Conservation (phyloP, 2,329 filamentous ascomycete genomes). For the Colletotrichum caudatum region DNA sequence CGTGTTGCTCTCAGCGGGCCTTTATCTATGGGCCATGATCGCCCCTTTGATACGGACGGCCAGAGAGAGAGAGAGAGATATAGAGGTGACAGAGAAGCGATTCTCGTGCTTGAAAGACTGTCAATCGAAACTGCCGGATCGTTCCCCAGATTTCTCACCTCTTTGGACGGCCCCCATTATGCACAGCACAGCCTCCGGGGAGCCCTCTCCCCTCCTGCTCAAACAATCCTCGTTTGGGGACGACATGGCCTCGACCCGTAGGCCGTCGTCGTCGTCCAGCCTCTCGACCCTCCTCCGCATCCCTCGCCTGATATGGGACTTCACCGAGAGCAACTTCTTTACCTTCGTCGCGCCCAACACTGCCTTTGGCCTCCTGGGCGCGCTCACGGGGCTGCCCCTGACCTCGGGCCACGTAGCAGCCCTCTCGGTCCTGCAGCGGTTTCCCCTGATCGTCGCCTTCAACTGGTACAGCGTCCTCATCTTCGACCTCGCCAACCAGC, state of each 20-base stretch:
- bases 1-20: neutral
- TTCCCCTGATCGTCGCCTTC: constrained; percentile 42
- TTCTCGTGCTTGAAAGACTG: neutral
- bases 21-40: constrained; percentile 8
- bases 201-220: constrained; percentile 19
- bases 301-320: constrained; percentile 38
- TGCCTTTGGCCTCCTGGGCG: constrained; percentile 35
- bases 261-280: neutral
- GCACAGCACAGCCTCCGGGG: constrained; percentile 3
- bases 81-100: neutral
- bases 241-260: constrained; percentile 4
- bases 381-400: constrained; percentile 31
- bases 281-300: constrained; percentile 8
- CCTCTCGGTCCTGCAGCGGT: constrained; percentile 17
- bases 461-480: constrained; percentile 49
- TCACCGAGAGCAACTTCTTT: constrained; percentile 40
- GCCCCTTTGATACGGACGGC: neutral
- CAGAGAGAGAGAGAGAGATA: neutral
- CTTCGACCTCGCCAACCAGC: constrained; percentile 49
- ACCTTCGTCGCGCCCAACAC: constrained; percentile 39
- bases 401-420: constrained; percentile 21
- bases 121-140: constrained; percentile 19
- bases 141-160: constrained; percentile 9
- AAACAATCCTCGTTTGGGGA: constrained; percentile 32
- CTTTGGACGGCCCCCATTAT: constrained; percentile 2